Evolutionary conservation across 495 filamentous ascomycete species (phyloP).

Genomic region (Tirmania nivea): DNA sequence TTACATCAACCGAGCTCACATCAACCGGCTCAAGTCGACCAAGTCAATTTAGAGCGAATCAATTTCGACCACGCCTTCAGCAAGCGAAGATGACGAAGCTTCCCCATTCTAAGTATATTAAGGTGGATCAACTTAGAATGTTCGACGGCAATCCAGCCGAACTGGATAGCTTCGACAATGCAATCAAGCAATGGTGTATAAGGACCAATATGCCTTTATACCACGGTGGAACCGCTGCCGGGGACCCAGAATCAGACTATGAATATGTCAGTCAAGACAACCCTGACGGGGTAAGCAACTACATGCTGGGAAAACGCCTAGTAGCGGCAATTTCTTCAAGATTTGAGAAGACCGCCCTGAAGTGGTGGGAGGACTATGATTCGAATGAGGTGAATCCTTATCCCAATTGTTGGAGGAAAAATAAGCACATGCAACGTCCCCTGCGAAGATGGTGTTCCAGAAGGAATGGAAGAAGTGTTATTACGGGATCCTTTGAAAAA

Average conservation of each 20-base stretch:
- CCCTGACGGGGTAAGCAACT: neutral
- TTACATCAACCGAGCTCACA: no score
- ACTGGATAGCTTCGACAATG: neutral
- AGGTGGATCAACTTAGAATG: neutral
- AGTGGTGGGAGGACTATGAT: neutral
- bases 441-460: neutral
- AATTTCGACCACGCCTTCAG: no score
- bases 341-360: neutral
- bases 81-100: neutral
- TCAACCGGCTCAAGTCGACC: no score
- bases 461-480: neutral
- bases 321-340: neutral
- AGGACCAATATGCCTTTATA: neutral
- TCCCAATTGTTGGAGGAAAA: neutral
- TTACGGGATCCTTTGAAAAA: neutral
- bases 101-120: neutral
- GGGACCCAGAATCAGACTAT: neutral
- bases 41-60: no score
- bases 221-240: neutral
- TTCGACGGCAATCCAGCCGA: neutral
- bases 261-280: neutral
- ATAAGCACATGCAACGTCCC: neutral
- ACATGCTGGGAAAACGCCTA: neutral
- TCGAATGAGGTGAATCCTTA: neutral
- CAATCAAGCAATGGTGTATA: neutral